Conservation (phyloP, 2,329 filamentous ascomycete species). For the Didymella glomerata region DNA sequence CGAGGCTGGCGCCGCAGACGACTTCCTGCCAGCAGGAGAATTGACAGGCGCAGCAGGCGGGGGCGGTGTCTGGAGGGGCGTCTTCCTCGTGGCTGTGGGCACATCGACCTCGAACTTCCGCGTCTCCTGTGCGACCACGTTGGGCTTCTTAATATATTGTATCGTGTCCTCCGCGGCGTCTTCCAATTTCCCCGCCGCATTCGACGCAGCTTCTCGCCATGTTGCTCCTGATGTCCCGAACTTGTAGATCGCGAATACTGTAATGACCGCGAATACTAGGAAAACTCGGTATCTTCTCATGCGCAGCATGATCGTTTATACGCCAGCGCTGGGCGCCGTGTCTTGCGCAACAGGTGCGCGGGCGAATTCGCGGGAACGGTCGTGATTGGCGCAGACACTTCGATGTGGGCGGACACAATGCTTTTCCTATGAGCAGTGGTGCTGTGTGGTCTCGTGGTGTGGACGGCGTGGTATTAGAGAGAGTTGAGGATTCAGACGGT, state of each 20-base stretch:
- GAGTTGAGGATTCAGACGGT: conserved; percentile 12
- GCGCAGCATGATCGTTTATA: conserved; percentile 60
- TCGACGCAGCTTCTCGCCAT: conserved; percentile 41
- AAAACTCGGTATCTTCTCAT: conserved; percentile 70
- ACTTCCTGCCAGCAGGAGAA: conserved; percentile 25
- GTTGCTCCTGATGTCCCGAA: conserved; percentile 58
- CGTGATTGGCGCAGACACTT: background rate
- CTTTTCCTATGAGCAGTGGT: background rate
- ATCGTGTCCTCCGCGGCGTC: conserved; percentile 27
- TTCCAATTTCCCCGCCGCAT: conserved; percentile 29
- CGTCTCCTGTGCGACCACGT: conserved; percentile 44
- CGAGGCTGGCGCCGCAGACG: conserved; percentile 24
- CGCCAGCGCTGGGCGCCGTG: conserved; percentile 14
- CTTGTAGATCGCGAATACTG: conserved; percentile 64
- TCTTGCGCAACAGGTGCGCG: conserved; percentile 24
- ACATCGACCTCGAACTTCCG: conserved; percentile 44
- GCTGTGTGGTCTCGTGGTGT: conserved; percentile 1
- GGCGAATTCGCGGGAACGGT: background rate
- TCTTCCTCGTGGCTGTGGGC: conserved; percentile 40
- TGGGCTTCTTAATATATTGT: conserved; percentile 32
- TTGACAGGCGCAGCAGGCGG: conserved; percentile 29
- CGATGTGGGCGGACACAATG: background rate
- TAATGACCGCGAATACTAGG: conserved; percentile 62
- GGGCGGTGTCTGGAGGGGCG: conserved; percentile 38
- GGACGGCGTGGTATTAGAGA: conserved; percentile 1